Conservation (phyloP, 352 stramenopile genomes). For the Pythium pectinolyticum region DNA sequence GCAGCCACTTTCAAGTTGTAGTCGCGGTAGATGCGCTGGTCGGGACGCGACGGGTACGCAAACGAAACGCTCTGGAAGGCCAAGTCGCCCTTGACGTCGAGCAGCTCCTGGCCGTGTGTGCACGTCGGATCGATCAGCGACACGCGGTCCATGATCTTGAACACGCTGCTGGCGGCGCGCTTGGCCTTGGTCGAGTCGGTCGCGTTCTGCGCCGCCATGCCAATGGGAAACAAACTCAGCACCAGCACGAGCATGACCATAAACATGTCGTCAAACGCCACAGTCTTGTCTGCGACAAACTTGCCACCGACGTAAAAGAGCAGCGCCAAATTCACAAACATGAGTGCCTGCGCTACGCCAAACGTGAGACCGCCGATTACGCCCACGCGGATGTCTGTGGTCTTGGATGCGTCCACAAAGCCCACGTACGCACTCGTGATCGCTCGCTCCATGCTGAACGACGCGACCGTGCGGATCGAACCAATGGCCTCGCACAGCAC, state of each 20-base stretch:
- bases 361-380: constrained; percentile 43
- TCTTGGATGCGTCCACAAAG: constrained; percentile 36
- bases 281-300: constrained; percentile 37
- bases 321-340: constrained; percentile 50
- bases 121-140: constrained; percentile 40
- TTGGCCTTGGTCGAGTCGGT: constrained; percentile 55
- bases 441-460: constrained; percentile 42
- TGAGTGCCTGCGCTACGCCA: constrained; percentile 44
- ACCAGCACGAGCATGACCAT: constrained; percentile 55
- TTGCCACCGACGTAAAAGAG: constrained; percentile 61
- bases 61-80: constrained; percentile 88
- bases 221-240: constrained; percentile 54
- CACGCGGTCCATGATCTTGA: constrained; percentile 77
- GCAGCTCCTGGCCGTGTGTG: constrained; percentile 18
- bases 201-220: constrained; percentile 50
- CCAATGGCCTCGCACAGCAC: constrained; percentile 48
- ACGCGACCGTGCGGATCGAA: constrained; percentile 58
- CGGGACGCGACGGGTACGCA: constrained; percentile 84
- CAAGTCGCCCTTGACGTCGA: constrained; percentile 52
- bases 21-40: constrained; percentile 53
- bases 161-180: constrained; percentile 60
- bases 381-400: constrained; percentile 31
- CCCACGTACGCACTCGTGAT: constrained; percentile 29
- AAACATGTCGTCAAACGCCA: constrained; percentile 53
- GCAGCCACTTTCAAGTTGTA: constrained; percentile 38